phyloP scores from a whole-genome alignment of 345 rosid species.

The Xanthoceras sorbifolium region DNA sequence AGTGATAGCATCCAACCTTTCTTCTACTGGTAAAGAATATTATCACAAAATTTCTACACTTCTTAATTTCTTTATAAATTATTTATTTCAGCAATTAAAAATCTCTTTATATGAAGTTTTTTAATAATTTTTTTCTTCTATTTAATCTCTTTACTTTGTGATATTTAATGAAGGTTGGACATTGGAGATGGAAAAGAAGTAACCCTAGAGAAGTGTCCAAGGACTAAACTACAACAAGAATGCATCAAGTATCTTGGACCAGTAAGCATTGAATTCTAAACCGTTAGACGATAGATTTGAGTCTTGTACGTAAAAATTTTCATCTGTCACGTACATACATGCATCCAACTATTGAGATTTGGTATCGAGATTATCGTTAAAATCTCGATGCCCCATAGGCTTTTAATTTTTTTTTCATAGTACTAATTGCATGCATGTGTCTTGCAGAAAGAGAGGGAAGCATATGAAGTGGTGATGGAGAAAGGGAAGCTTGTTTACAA shows the following conservation, averaged over 20 bases:
- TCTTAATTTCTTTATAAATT: too few relatives aligned
- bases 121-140: background rate
- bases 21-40: slow-evolving; percentile 63
- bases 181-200: slow-evolving; percentile 80
- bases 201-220: slow-evolving; percentile 52
- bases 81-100: too few relatives aligned
- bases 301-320: too few relatives aligned
- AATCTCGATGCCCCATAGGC: too few relatives aligned
- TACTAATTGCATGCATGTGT: background rate
- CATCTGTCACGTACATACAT: too few relatives aligned
- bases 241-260: slow-evolving; percentile 83
- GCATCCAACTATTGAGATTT: background rate
- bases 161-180: slow-evolving; percentile 58
- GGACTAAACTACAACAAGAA: slow-evolving; percentile 52
- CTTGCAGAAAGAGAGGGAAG: slow-evolving; percentile 64
- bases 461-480: slow-evolving; percentile 56
- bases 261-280: slow-evolving; percentile 34
- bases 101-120: background rate
- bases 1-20: slow-evolving; percentile 70
- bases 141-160: slow-evolving; percentile 1
- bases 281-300: too few relatives aligned
- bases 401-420: background rate
- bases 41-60: too few relatives aligned
- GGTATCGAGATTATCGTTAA: too few relatives aligned
- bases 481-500: slow-evolving; percentile 53